A percentile compares a stretch with the other conserved stretches of the same genome.
phyloP scores from a whole-genome alignment of 192 early-diverging fungal species.

The Backusella australiensis region DNA sequence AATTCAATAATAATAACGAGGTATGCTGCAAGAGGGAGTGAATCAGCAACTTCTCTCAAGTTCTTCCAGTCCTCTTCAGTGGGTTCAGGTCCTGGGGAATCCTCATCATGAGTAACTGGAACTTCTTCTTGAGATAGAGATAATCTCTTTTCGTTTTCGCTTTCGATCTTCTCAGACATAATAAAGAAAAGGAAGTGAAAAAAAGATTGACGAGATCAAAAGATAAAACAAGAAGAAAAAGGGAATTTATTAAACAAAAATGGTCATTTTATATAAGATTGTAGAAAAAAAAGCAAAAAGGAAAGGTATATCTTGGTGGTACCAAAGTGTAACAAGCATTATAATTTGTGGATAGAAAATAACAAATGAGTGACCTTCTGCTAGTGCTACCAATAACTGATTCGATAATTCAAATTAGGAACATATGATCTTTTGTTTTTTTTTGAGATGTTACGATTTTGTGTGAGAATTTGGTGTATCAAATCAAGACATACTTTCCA shows the following conservation, averaged over 20 bases:
- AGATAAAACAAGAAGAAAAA: background rate
- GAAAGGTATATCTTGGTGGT: background rate
- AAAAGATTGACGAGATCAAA: background rate
- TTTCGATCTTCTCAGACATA: constrained; percentile 25
- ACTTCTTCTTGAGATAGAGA: background rate
- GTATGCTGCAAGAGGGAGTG: constrained; percentile 51
- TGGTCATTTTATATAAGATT: background rate
- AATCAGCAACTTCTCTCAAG: constrained; percentile 56
- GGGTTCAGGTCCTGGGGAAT: constrained; percentile 47
- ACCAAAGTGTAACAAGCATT: background rate
- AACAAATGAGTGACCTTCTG: background rate
- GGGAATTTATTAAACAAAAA: background rate
- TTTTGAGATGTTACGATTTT: background rate
- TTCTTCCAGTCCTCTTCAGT: constrained; percentile 55
- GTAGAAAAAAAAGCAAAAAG: background rate
- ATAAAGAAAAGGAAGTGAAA: background rate
- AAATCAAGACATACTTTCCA: background rate
- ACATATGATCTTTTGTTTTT: constrained; percentile 4
- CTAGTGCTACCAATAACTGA: background rate
- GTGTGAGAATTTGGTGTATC: background rate
- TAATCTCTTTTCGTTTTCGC: constrained; percentile 5
- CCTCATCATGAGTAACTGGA: constrained; percentile 19
- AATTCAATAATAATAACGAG: constrained; percentile 58
- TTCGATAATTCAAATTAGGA: constrained; percentile 8
- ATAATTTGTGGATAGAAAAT: background rate